Evolutionary conservation across 2,329 filamentous ascomycete species (phyloP).

Genomic region (Hawksworthiomyces lignivorus): DNA sequence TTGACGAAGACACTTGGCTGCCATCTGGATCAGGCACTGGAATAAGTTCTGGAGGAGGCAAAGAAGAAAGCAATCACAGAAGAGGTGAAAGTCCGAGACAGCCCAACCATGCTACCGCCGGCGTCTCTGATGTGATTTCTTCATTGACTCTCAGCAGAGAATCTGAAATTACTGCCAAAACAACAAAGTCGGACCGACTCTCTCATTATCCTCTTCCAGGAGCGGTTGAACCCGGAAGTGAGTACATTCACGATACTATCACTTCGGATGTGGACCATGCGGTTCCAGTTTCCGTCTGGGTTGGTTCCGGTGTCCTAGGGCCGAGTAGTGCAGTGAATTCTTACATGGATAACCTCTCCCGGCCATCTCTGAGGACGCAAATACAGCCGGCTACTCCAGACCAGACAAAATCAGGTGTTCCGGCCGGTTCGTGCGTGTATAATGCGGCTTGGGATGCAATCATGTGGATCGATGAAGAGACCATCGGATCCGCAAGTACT

Average conservation of each 20-base stretch:
- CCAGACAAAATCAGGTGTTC: constrained; percentile 44
- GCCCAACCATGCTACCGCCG: no score
- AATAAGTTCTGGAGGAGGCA: no score
- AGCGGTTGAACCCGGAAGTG: constrained; percentile 1
- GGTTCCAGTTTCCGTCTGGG: constrained; percentile 37
- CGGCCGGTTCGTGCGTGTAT: constrained; percentile 37
- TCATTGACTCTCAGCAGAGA: no score
- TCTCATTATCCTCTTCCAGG: constrained; percentile 9
- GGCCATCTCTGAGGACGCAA: constrained; percentile 23
- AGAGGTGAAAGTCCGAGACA: no score
- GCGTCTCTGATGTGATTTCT: neutral
- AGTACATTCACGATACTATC: constrained; percentile 19
- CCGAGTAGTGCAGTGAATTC: constrained; percentile 33
- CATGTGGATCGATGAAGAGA: constrained; percentile 22
- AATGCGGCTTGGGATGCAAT: constrained; percentile 45
- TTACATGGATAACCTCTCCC: constrained; percentile 38
- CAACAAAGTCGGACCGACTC: constrained; percentile 6
- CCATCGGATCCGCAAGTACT: neutral
- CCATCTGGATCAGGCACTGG: no score
- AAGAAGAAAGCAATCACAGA: no score
- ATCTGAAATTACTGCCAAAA: neutral
- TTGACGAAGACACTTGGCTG: constrained; percentile 25
- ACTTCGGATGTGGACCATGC: constrained; percentile 22
- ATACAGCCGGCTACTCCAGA: constrained; percentile 40
- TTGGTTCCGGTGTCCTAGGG: constrained; percentile 29